These are phyloP conservation scores for Halocafeteria seosinensis DNA, from an alignment of 108 stramenopile genomes.

Conservation along the genomic window DNA sequence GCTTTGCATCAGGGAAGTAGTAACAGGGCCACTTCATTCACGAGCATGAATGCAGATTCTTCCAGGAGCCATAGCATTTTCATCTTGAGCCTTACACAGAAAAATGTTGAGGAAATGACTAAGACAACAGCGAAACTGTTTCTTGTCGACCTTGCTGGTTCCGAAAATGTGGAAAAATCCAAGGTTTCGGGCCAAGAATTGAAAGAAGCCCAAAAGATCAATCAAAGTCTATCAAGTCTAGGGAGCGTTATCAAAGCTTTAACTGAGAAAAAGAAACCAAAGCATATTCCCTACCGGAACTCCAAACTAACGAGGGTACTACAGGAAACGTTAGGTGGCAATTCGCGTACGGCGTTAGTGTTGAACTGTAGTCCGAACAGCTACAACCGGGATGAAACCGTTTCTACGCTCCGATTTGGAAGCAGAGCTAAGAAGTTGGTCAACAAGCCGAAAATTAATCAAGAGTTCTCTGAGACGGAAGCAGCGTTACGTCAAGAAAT, in stretches of 20 bases:
- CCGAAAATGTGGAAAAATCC: conserved; percentile 82
- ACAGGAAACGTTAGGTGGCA: conserved; percentile 68
- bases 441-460: conserved; percentile 45
- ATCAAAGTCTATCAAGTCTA: conserved; percentile 13
- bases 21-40: conserved; percentile 73
- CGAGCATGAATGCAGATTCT: conserved; percentile 83
- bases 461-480: background rate
- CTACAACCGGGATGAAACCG: conserved; percentile 58
- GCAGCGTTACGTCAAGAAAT: too few species aligned
- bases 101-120: background rate
- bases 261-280: conserved; percentile 7
- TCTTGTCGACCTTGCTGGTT: conserved; percentile 92
- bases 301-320: conserved; percentile 75
- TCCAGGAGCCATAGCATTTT: conserved; percentile 88
- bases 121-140: conserved; percentile 45
- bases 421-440: conserved; percentile 64
- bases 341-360: conserved; percentile 61
- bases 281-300: conserved; percentile 49
- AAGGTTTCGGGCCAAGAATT: conserved; percentile 27
- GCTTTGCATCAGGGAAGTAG: conserved; percentile 59
- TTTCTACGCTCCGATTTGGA: conserved; percentile 77
- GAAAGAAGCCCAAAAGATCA: conserved; percentile 19
- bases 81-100: conserved; percentile 33
- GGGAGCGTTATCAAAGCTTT: conserved; percentile 29
- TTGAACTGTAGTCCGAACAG: conserved; percentile 57